A percentile compares a stretch with the other conserved stretches of the same genome.
Conservation (phyloP, 257 asterid genomes). For the Solanum phureja region DNA sequence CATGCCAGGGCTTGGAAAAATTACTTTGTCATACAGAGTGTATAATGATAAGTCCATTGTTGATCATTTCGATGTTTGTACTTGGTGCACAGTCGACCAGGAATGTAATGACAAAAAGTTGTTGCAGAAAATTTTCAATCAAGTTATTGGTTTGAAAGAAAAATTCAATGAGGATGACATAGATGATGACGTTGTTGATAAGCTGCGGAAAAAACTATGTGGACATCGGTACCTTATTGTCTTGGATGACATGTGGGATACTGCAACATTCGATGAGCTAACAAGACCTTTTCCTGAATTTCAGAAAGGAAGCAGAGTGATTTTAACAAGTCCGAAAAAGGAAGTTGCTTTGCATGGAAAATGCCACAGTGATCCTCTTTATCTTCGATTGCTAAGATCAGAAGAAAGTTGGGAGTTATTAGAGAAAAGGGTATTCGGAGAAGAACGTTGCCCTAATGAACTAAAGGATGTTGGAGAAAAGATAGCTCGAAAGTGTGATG, state of each 20-base stretch:
- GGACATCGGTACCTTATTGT: slow-evolving; percentile 9
- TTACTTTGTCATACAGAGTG: not conserved
- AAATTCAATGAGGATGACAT: not conserved
- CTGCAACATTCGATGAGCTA: not conserved
- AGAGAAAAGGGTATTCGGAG: not conserved
- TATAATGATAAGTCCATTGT: not conserved
- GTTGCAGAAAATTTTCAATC: not conserved
- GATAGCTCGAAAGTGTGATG: slow-evolving; percentile 8
- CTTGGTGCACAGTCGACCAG: not conserved
- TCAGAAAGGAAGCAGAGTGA: not conserved
- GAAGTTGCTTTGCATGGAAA: not conserved
- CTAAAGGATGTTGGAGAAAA: slow-evolving; percentile 1
- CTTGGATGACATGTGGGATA: slow-evolving; percentile 16
- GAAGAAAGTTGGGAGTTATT: slow-evolving; percentile 13
- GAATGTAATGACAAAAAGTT: not conserved
- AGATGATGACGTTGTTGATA: not conserved
- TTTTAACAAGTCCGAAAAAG: not conserved
- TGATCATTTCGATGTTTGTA: not conserved
- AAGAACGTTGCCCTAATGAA: slow-evolving; percentile 3
- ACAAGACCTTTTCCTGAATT: not conserved
- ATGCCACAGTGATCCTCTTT: not conserved
- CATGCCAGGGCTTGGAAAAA: not conserved
- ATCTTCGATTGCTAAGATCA: not conserved
- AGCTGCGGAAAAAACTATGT: not conserved
- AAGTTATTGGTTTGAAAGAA: not conserved